Evolutionary conservation across 208 protist genomes (phyloP).

Genomic region (Polymyxa betae): DNA sequence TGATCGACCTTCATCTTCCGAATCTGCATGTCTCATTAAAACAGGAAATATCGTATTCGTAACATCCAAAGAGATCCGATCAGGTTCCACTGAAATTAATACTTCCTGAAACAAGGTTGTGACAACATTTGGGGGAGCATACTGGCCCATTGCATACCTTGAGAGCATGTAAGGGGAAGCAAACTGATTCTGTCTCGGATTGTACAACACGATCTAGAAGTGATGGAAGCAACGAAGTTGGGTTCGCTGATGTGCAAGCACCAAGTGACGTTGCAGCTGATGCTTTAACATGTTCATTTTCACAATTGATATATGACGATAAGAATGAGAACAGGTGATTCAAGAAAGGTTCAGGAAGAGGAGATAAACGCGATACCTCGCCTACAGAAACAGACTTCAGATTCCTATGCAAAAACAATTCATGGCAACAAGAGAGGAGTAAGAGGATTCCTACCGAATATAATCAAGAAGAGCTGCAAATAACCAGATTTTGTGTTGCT

Average conservation of each 20-base stretch:
- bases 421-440: too few relatives aligned
- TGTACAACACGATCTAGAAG: not conserved
- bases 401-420: too few relatives aligned
- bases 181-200: not conserved
- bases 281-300: not conserved
- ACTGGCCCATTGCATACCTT: too few relatives aligned
- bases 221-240: not conserved
- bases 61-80: not conserved
- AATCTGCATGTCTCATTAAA: not conserved
- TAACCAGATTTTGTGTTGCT: too few relatives aligned
- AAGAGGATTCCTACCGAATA: too few relatives aligned
- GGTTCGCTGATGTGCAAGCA: not conserved
- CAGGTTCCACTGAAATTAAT: not conserved
- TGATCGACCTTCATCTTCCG: not conserved
- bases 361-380: not conserved
- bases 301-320: not conserved
- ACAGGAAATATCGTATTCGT: not conserved
- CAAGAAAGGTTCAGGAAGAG: not conserved
- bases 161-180: slow-evolving; percentile 19
- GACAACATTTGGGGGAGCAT: not conserved
- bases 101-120: not conserved
- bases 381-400: too few relatives aligned
- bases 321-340: not conserved
- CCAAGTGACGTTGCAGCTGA: not conserved
- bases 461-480: too few relatives aligned